These are phyloP conservation scores for Cladosporium sp. DNA, from an alignment of 2,329 filamentous ascomycete genomes.

Conservation along the genomic window DNA sequence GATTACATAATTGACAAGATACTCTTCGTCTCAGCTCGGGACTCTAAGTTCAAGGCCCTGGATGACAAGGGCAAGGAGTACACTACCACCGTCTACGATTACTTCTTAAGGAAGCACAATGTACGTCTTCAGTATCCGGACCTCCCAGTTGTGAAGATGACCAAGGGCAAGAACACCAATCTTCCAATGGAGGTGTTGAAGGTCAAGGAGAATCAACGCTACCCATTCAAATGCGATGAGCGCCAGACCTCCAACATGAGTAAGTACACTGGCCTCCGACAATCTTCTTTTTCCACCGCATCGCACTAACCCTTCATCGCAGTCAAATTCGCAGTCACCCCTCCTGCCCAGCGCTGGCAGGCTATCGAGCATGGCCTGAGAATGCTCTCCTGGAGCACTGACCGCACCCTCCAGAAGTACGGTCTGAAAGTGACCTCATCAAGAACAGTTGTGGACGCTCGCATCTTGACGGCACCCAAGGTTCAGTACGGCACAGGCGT, in stretches of 20 bases:
- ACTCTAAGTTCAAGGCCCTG: conserved; percentile 41
- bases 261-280: not conserved
- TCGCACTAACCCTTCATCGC: not conserved
- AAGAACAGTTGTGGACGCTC: conserved; percentile 63
- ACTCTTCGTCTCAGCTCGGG: conserved; percentile 37
- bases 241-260: conserved; percentile 75
- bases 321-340: conserved; percentile 79
- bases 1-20: conserved; percentile 52
- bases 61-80: conserved; percentile 33
- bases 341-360: conserved; percentile 62
- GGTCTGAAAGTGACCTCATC: conserved; percentile 63
- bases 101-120: conserved; percentile 52
- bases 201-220: conserved; percentile 54
- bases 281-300: not conserved
- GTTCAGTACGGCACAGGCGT: conserved; percentile 59
- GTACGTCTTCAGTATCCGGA: conserved; percentile 41
- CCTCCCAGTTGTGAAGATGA: conserved; percentile 57
- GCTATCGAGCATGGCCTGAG: conserved; percentile 66
- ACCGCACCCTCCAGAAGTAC: conserved; percentile 68
- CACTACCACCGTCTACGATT: conserved; percentile 54
- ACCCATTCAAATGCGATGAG: conserved; percentile 55
- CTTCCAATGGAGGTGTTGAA: conserved; percentile 55
- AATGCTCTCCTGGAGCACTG: conserved; percentile 63
- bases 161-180: conserved; percentile 44
- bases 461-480: conserved; percentile 65